These are phyloP conservation scores for Toxoplasma gondii DNA, from an alignment of 169 alveolate genomes.

Conservation along the genomic window DNA sequence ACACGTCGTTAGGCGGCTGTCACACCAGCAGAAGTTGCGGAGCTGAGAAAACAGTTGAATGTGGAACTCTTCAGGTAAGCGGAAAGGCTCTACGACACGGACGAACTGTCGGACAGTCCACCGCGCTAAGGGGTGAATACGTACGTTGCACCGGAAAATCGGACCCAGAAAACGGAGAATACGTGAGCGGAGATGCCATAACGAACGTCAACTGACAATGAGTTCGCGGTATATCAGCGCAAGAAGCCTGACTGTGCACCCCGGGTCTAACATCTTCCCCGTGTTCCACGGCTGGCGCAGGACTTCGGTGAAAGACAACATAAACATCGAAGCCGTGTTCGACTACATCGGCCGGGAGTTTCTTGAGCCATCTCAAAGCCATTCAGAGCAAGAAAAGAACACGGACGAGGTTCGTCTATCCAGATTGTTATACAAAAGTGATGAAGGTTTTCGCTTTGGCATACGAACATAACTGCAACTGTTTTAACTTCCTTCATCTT, in stretches of 20 bases:
- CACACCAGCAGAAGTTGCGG: not conserved
- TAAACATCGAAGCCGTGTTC: constrained; percentile 62
- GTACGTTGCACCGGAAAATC: no score
- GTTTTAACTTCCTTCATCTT: no score
- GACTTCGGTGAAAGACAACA: constrained; percentile 70
- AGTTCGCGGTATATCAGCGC: not conserved
- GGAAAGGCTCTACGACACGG: not conserved
- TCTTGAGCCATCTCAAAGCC: not conserved
- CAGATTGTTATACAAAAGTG: no score
- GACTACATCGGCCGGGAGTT: not conserved
- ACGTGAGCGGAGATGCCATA: no score
- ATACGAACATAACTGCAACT: no score
- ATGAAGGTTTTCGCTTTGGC: no score
- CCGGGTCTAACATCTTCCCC: not conserved
- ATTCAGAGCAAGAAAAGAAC: not conserved
- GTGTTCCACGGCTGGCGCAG: not conserved
- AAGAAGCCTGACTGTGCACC: not conserved
- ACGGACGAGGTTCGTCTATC: not conserved
- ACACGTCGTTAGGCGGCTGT: constrained; percentile 25
- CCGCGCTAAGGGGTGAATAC: no score
- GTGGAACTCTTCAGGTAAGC: constrained; percentile 20
- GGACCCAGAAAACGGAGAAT: no score
- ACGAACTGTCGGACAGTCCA: not conserved
- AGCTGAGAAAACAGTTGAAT: not conserved
- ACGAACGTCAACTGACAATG: no score